Evolutionary conservation across 2,329 filamentous ascomycete genomes (phyloP).

Genomic region (Calonectria honghensis): DNA sequence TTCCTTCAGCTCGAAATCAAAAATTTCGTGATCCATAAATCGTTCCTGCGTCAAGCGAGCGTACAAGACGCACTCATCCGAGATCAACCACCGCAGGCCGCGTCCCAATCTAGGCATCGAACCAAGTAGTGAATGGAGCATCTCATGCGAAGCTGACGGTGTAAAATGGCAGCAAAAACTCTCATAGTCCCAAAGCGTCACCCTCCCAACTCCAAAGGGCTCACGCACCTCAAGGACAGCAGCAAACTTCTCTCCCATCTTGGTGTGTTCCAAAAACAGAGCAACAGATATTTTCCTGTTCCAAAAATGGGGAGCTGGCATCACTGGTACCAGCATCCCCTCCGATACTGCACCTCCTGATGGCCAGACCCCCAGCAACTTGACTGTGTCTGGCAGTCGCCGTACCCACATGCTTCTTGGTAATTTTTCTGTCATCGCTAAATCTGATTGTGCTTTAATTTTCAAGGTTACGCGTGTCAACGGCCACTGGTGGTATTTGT

Average conservation of each 20-base stretch:
- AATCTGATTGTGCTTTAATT: too few relatives aligned
- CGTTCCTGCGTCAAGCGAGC: background rate
- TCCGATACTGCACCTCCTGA: background rate
- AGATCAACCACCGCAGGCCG: background rate
- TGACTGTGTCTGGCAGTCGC: background rate
- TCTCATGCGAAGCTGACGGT: too few relatives aligned
- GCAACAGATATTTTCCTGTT: background rate
- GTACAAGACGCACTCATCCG: background rate
- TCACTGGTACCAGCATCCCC: background rate
- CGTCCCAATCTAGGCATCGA: background rate
- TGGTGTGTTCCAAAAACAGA: background rate
- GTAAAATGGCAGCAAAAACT: background rate
- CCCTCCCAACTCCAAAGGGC: background rate
- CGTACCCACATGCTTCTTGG: background rate
- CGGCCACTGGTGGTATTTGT: background rate
- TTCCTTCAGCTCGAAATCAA: background rate
- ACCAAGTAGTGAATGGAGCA: background rate
- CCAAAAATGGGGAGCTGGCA: too few relatives aligned
- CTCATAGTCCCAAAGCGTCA: background rate
- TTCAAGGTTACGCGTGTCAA: background rate
- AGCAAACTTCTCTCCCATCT: background rate
- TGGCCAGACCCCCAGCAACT: background rate
- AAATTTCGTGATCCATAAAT: background rate
- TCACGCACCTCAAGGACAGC: background rate
- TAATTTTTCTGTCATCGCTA: background rate